A percentile compares a stretch with the other conserved stretches of the same genome.
Evolutionary conservation across 2,329 filamentous ascomycete species (phyloP).

Genomic region (Cladorrhinum sp.): DNA sequence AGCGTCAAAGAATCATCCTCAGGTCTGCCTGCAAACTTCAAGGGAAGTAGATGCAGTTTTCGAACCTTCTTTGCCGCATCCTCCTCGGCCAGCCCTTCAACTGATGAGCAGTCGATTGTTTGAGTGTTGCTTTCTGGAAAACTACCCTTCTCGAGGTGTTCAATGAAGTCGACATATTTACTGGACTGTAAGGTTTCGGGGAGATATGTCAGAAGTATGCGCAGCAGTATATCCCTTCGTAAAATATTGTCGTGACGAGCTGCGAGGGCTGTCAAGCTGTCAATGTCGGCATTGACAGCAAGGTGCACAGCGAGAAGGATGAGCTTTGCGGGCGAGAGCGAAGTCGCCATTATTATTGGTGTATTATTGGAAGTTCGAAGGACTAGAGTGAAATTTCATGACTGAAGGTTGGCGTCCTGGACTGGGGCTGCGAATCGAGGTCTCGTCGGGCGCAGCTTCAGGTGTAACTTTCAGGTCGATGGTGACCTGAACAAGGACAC

Average conservation of each 20-base stretch:
- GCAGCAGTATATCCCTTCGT: slow-evolving; percentile 62
- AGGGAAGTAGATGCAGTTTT: slow-evolving; percentile 61
- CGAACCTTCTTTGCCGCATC: slow-evolving; percentile 62
- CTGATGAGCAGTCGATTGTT: slow-evolving; percentile 53
- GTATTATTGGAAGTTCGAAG: not conserved
- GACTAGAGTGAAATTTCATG: not conserved
- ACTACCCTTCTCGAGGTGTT: slow-evolving; percentile 51
- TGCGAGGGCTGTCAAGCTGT: slow-evolving; percentile 59
- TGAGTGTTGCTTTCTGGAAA: slow-evolving; percentile 40
- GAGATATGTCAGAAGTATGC: slow-evolving; percentile 72
- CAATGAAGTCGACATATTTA: slow-evolving; percentile 60
- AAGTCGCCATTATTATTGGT: slow-evolving; percentile 30
- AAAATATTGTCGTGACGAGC: slow-evolving; percentile 56
- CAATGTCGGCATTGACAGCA: slow-evolving; percentile 63
- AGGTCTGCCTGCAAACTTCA: slow-evolving; percentile 50
- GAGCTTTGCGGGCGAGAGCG: slow-evolving; percentile 64
- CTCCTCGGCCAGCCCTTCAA: slow-evolving; percentile 59
- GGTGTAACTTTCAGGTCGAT: not conserved
- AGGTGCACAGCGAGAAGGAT: slow-evolving; percentile 71
- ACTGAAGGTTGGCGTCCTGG: not conserved
- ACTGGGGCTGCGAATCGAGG: not conserved
- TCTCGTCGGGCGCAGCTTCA: slow-evolving; percentile 1
- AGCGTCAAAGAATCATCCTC: slow-evolving; percentile 54
- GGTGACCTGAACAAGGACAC: slow-evolving; percentile 5
- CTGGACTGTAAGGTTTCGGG: slow-evolving; percentile 66